Conservation (phyloP, 2,329 filamentous ascomycete genomes). For the Talaromyces sp. region DNA sequence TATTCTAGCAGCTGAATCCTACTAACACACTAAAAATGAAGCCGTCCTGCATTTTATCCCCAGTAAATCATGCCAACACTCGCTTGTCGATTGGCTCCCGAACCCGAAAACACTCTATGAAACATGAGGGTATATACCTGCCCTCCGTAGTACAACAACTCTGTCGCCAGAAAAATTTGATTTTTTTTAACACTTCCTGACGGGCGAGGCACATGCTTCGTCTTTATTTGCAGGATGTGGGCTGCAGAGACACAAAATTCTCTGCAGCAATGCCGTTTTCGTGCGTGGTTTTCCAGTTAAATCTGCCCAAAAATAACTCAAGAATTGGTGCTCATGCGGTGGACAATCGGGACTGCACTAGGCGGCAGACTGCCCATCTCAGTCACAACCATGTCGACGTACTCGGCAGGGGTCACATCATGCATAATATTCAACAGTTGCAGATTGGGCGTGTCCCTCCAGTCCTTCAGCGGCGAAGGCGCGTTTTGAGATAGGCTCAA, state of each 20-base stretch:
- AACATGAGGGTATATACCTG: neutral
- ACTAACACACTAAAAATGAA: neutral
- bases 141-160: neutral
- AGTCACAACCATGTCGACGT: conserved; percentile 82
- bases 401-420: conserved; percentile 83
- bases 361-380: conserved; percentile 84
- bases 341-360: conserved; percentile 73
- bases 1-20: neutral
- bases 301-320: conserved; percentile 13
- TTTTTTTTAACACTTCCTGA: neutral
- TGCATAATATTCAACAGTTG: conserved; percentile 74
- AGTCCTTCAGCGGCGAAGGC: conserved; percentile 42
- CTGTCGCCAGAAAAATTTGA: neutral
- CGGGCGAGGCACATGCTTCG: neutral
- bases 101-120: neutral
- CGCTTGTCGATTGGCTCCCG: neutral
- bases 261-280: neutral
- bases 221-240: neutral
- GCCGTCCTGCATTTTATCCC: neutral
- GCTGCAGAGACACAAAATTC: neutral
- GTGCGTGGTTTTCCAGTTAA: neutral
- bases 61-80: neutral
- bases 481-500: conserved; percentile 13
- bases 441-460: conserved; percentile 55
- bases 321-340: conserved; percentile 50